Evolutionary conservation across 176 grass and related monocot genomes (phyloP).

Genomic region (Oryza punctata): DNA sequence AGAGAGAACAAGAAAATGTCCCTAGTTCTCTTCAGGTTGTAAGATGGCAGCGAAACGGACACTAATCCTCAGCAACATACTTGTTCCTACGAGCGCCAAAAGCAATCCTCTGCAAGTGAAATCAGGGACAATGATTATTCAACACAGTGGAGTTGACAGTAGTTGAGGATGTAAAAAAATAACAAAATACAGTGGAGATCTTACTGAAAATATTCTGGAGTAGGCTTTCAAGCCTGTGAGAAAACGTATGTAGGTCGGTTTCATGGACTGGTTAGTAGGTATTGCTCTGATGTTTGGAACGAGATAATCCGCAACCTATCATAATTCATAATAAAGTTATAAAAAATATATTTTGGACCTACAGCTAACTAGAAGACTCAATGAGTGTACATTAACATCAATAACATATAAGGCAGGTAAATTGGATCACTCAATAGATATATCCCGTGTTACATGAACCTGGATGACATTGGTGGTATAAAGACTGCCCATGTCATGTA

Average conservation of each 20-base stretch:
- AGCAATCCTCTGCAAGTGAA: slow-evolving; percentile 76
- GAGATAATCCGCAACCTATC: slow-evolving; percentile 84
- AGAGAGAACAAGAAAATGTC: slow-evolving; percentile 37
- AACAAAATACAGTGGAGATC: slow-evolving; percentile 25
- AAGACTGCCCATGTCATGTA: slow-evolving; percentile 1
- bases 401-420: slow-evolving; percentile 19
- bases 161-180: slow-evolving; percentile 25
- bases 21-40: slow-evolving; percentile 43
- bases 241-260: slow-evolving; percentile 89
- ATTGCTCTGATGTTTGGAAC: slow-evolving; percentile 84
- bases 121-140: slow-evolving; percentile 37
- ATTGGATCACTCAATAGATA: slow-evolving; percentile 5
- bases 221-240: slow-evolving; percentile 98
- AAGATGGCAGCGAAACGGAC: slow-evolving; percentile 29
- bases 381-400: neutral
- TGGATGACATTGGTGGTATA: slow-evolving; percentile 15
- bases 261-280: slow-evolving; percentile 77
- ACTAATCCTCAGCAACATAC: slow-evolving; percentile 82
- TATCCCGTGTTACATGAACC: neutral
- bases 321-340: slow-evolving; percentile 28
- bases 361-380: slow-evolving; percentile 10
- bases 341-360: slow-evolving; percentile 5
- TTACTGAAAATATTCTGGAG: slow-evolving; percentile 95
- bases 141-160: slow-evolving; percentile 24
- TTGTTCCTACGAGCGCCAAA: slow-evolving; percentile 93